Base-by-base conservation (phyloP, 2,329 filamentous ascomycete species). In the Karstenula rhodostoma region DNA sequence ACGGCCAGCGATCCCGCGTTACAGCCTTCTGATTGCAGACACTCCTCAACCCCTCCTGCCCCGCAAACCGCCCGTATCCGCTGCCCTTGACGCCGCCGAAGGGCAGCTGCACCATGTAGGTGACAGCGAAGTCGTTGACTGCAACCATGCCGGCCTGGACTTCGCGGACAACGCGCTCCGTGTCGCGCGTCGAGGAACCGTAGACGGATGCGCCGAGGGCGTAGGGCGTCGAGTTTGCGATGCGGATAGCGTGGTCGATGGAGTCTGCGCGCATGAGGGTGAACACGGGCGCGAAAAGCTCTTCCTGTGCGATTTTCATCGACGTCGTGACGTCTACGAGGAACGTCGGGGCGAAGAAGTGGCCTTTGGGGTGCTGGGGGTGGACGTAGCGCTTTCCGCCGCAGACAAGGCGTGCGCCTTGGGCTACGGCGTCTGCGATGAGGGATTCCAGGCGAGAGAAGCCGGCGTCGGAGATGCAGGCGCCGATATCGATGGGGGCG, bases 111-210 rank as follows among this genome's bases (percentile, higher is more conserved):
- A 96, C 94, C 55, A 94, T 93, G 75, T 99, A 99, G 78, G 89
- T 97, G 29, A 89, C 90, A 22, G 90, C 95, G 73, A 99, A 99
- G 80, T 99, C 95, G 76, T 99, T 99, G 68, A 99, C 87, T 25
- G 93, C 89, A 0, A 98, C 92, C 91, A 97, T 97, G 47, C 95
- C 95, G 0, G 91, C 89, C 63, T 90, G 87, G 54, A 97, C 84
- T 25, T 87, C 86, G 22, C 79, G 79, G 1, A 94, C 87, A 29
- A 96, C 87, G 17, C 81, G 81, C 17, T 85, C 78, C 1, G 97
- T 82, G 1, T 83, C 82, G 58, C 86, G 84, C 61, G 89, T 86
- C 7, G 65, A 65, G n/a, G 69, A 62, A 35, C 94, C 95, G 77
- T 96, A 97, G 40, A 99, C 91, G 43, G 90, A 93, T 44, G 92